Conservation (phyloP, 23 red algal genomes). For the Cyanidiococcus yangmingshanensis region DNA sequence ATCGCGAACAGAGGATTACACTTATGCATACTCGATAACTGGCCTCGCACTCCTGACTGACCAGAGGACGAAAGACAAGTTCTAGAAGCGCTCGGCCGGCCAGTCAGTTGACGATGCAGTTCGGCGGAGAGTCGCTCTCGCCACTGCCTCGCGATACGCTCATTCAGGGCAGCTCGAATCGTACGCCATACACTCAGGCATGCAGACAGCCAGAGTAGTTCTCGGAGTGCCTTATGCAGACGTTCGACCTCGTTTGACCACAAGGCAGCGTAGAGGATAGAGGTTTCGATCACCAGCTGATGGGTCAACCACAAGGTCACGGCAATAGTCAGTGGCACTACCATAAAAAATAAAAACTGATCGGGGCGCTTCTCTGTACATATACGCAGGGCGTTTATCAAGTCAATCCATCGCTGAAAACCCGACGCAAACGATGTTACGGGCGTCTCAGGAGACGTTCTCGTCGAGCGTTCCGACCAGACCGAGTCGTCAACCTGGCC, state of each 20-base stretch:
- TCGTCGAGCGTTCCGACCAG: too few relatives aligned
- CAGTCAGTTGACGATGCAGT: neutral
- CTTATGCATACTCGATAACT: neutral
- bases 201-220: neutral
- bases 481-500: too few relatives aligned
- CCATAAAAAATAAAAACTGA: neutral
- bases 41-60: neutral
- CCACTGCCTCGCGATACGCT: constrained; percentile 3
- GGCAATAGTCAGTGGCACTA: neutral
- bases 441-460: too few relatives aligned
- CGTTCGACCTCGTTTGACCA: neutral
- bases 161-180: neutral
- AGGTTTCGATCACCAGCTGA: neutral
- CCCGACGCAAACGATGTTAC: too few relatives aligned
- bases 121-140: neutral
- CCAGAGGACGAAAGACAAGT: too few relatives aligned
- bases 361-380: neutral
- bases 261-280: neutral
- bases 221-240: neutral
- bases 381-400: neutral
- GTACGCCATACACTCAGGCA: neutral
- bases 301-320: neutral
- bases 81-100: neutral
- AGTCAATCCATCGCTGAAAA: neutral
- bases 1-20: neutral